Conservation (phyloP, 768 basidiomycete genomes). For the Cantharellus cinnabarinus region DNA sequence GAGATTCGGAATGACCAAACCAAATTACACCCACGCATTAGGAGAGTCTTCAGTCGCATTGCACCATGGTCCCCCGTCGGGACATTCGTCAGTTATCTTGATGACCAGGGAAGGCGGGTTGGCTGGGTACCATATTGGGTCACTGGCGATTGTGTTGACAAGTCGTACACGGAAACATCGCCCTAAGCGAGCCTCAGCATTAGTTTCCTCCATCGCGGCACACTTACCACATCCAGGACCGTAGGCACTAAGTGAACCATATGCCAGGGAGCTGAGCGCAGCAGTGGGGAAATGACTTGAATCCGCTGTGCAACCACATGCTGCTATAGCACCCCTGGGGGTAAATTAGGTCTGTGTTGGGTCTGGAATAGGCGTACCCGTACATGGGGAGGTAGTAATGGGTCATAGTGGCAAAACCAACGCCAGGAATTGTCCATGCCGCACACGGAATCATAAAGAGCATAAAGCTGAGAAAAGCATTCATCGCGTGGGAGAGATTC, state of each 20-base stretch:
- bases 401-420: conserved; percentile 57
- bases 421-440: conserved; percentile 15
- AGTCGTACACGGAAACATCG: conserved; percentile 63
- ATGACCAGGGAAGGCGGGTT: conserved; percentile 16
- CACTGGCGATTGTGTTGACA: conserved; percentile 40
- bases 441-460: too few species aligned
- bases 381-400: conserved; percentile 34
- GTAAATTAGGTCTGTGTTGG: conserved; percentile 5
- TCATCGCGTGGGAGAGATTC: too few species aligned
- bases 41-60: conserved; percentile 35
- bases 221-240: neutral
- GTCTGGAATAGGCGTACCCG: neutral
- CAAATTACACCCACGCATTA: conserved; percentile 32
- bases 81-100: conserved; percentile 63
- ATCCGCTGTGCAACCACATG: conserved; percentile 54
- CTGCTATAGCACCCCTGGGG: conserved; percentile 6
- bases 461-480: too few species aligned
- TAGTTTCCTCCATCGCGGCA: neutral
- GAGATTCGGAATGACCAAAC: neutral
- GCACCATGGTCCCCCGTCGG: conserved; percentile 57
- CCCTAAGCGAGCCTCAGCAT: conserved; percentile 18
- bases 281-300: conserved; percentile 57
- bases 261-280: conserved; percentile 62
- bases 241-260: conserved; percentile 34
- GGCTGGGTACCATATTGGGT: conserved; percentile 47